Evolutionary conservation across 345 rosid genomes (phyloP).

Genomic region (Rubroshorea leprosula): DNA sequence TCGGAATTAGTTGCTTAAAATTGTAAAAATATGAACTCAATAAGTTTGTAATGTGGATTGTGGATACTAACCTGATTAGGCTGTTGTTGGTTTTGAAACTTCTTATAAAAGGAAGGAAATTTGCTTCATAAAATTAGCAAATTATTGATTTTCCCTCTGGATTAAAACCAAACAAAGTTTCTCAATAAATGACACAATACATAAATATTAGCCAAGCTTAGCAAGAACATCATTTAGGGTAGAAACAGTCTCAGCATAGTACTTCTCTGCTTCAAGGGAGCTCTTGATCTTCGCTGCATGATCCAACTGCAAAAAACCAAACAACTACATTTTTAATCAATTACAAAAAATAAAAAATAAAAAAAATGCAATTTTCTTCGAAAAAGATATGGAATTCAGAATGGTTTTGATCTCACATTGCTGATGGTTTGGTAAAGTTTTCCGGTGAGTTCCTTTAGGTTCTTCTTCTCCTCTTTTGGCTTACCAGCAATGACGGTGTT

Average conservation of each 20-base stretch:
- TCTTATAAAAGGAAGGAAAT: too few relatives aligned
- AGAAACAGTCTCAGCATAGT: slow-evolving; percentile 69
- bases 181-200: too few relatives aligned
- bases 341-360: background rate
- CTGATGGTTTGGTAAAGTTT: slow-evolving; percentile 66
- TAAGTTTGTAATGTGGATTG: too few relatives aligned
- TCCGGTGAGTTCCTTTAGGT: slow-evolving; percentile 58
- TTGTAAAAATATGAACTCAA: too few relatives aligned
- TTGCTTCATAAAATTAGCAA: too few relatives aligned
- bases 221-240: slow-evolving; percentile 72
- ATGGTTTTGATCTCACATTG: too few relatives aligned
- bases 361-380: background rate
- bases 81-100: too few relatives aligned
- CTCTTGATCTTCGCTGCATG: slow-evolving; percentile 89
- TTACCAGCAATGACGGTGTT: slow-evolving; percentile 74
- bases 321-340: background rate
- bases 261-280: slow-evolving; percentile 78
- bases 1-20: too few relatives aligned
- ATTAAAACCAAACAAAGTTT: too few relatives aligned
- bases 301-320: slow-evolving; percentile 68
- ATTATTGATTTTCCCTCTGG: too few relatives aligned
- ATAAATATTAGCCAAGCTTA: slow-evolving; percentile 83
- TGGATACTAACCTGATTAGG: too few relatives aligned
- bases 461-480: slow-evolving; percentile 66
- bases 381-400: too few relatives aligned